phyloP scores from a whole-genome alignment of 148 eudicot genomes.

The Rhododendron vialii region DNA sequence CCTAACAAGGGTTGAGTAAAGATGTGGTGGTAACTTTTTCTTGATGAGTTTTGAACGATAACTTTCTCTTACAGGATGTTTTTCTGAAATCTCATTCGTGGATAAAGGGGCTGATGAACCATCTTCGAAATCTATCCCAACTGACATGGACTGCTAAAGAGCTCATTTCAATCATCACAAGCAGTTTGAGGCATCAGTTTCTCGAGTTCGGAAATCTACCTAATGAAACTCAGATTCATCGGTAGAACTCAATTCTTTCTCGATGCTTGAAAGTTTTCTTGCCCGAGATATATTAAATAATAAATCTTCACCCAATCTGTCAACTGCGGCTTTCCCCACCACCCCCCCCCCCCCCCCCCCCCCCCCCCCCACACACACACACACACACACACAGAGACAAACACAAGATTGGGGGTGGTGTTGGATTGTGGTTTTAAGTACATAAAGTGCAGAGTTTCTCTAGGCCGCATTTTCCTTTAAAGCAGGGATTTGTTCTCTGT shows the following conservation, averaged over 20 bases:
- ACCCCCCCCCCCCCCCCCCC: too few species aligned
- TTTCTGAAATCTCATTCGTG: not conserved
- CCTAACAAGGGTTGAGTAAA: not conserved
- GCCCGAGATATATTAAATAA: too few species aligned
- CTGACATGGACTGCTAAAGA: conserved; percentile 46
- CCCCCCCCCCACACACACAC: too few species aligned
- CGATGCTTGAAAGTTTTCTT: not conserved
- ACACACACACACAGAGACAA: too few species aligned
- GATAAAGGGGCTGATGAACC: conserved; percentile 15
- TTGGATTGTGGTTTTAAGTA: too few species aligned
- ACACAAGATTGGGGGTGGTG: too few species aligned
- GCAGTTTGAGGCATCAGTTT: conserved; percentile 9
- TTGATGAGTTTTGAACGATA: not conserved
- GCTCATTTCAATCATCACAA: conserved; percentile 20
- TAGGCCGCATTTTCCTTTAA: not conserved
- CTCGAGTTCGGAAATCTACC: not conserved
- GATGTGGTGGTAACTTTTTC: not conserved
- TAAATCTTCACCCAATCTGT: not conserved
- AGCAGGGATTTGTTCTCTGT: not conserved
- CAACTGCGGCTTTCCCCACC: not conserved
- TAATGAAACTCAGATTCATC: not conserved
- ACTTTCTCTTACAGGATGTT: conserved; percentile 16
- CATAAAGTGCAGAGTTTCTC: not conserved
- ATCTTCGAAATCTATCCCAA: conserved; percentile 23
- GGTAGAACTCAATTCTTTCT: not conserved